Conservation (phyloP, 768 basidiomycete genomes). For the Termitomyces sp. region DNA sequence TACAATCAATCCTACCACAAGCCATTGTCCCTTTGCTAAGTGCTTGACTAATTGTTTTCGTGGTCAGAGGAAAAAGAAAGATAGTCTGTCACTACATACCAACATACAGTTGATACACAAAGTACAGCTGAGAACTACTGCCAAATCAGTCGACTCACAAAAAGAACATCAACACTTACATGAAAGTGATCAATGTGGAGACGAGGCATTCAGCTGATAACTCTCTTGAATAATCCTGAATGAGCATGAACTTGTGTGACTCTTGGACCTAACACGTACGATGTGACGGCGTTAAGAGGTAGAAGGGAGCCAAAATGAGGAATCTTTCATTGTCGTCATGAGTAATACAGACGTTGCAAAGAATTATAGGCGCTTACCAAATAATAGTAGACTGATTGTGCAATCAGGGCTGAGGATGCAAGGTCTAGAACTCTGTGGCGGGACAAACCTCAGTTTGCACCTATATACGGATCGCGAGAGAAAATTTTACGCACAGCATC, state of each 20-base stretch:
- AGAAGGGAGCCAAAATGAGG: constrained; percentile 39
- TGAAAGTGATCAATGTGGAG: constrained; percentile 40
- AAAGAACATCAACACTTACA: constrained; percentile 23
- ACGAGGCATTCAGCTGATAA: constrained; percentile 40
- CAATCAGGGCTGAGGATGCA: constrained; percentile 35
- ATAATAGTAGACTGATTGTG: constrained; percentile 44
- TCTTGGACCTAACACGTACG: constrained; percentile 23
- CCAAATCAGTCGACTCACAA: neutral
- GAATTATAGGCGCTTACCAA: constrained; percentile 22
- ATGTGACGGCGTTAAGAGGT: constrained; percentile 35
- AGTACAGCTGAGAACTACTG: constrained; percentile 40
- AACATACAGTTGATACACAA: constrained; percentile 36
- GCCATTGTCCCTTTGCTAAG: neutral
- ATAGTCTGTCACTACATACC: constrained; percentile 18
- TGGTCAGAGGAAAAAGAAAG: neutral
- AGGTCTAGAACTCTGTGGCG: constrained; percentile 31
- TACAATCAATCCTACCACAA: neutral
- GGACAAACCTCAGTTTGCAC: neutral
- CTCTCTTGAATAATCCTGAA: constrained; percentile 20
- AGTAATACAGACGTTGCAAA: neutral
- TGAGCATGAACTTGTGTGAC: neutral
- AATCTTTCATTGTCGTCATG: constrained; percentile 24
- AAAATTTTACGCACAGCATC: constrained; percentile 23
- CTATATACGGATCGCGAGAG: neutral
- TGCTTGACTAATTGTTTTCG: neutral